Evolutionary conservation across 331 rosid species (phyloP), one percentile per base, ranked within the genome.

Genomic region (Acacia pycnantha): DNA sequence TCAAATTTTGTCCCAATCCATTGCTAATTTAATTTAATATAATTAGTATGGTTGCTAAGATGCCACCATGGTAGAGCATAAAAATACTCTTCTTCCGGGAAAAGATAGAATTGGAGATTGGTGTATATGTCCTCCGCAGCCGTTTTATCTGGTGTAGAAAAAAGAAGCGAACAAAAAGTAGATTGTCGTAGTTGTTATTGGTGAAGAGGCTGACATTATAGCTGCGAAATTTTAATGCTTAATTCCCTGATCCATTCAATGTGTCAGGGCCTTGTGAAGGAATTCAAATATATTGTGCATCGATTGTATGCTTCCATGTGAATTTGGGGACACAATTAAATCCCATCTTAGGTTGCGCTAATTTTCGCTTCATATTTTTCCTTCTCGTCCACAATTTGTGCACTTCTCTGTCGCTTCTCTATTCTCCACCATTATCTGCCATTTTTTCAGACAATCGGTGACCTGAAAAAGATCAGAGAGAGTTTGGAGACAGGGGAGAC

Each of bases 1-100:
- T 65, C 59, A 24, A 79, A 48, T 79, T 83, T 82, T 84, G 86
- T n/a, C 78, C 46, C 16, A 1, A 75, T 56, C 73, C 44, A 22
- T 70, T 14, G 46, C 69, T 77, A 61, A 37, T 81, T 44, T 77
- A 51, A 74, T 79, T 19, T 59, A 24, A 66, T 67, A 61, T 64
- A 11, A 18, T 78, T 43, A 77, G 47, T 71, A 3, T 62, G 79
- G 82, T 19, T 79, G 66, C 82, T 50, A 76, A 54, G 11, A 58
- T 53, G 33, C 29, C 11, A 22, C 33, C 72, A n/a, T 0, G 35
- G 37, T 21, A 22, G 24, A 80, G 66, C 82, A 70, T 73, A 61
- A 4, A 3, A 37, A 73, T 51, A 59, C 35, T 21, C 44, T 48
- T 12, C 50, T 78, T 27, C 15, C 73, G 77, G 37, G 62, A 18